phyloP scores from a whole-genome alignment of 1,284 basidiomycete genomes.

The Ustilago trichophora region DNA sequence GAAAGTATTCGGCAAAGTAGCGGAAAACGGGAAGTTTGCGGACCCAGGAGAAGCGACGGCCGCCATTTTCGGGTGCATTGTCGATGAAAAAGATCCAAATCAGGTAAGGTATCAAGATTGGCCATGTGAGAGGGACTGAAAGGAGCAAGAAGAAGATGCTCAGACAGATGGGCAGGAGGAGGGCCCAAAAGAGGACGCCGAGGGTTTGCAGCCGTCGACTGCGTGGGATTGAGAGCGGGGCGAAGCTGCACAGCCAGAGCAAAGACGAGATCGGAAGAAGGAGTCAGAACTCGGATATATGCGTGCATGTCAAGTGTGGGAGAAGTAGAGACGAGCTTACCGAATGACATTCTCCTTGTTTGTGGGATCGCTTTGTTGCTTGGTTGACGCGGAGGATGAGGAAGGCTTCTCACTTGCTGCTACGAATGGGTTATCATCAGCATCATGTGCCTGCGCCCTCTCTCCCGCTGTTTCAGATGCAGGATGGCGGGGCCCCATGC shows the following conservation, averaged over 20 bases:
- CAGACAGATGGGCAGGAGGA: slow-evolving; percentile 77
- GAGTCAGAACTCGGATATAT: too few species aligned
- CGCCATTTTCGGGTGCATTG: slow-evolving; percentile 79
- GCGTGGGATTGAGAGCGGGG: slow-evolving; percentile 57
- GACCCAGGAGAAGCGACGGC: slow-evolving; percentile 80
- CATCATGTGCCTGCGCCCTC: slow-evolving; percentile 27
- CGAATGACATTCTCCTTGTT: slow-evolving; percentile 37
- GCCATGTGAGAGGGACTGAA: slow-evolving; percentile 91
- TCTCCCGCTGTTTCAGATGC: slow-evolving; percentile 39
- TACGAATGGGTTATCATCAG: slow-evolving; percentile 8
- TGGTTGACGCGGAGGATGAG: not conserved
- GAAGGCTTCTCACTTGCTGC: not conserved
- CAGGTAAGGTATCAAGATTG: slow-evolving; percentile 80
- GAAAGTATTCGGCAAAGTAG: slow-evolving; percentile 90
- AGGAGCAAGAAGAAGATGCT: slow-evolving; percentile 80
- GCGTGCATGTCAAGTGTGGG: not conserved
- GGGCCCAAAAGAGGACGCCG: slow-evolving; percentile 83
- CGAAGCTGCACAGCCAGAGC: slow-evolving; percentile 57
- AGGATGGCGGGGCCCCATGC: slow-evolving; percentile 32
- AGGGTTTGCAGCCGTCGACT: slow-evolving; percentile 64
- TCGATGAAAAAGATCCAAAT: slow-evolving; percentile 81
- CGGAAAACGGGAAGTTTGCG: slow-evolving; percentile 78
- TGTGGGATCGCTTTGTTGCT: slow-evolving; percentile 9
- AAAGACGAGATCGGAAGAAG: too few species aligned
- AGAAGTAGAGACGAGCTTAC: slow-evolving; percentile 1